phyloP scores from a whole-genome alignment of 2,329 filamentous ascomycete genomes.

The Karstenula rhodostoma region DNA sequence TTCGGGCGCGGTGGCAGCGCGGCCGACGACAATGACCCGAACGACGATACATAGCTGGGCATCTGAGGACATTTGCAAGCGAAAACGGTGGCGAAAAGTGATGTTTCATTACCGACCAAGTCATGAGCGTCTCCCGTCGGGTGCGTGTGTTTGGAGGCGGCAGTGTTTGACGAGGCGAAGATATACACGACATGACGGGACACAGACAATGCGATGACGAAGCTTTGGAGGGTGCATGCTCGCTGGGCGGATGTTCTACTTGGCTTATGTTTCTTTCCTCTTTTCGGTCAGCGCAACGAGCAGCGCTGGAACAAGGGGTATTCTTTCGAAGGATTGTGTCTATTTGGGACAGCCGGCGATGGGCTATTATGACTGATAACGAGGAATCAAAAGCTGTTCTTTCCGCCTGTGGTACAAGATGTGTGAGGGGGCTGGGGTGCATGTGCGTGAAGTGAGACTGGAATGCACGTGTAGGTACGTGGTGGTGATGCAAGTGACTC shows the following conservation, averaged over 20 bases:
- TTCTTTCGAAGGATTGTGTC: slow-evolving; percentile 33
- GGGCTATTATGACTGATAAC: slow-evolving; percentile 43
- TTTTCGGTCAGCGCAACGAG: slow-evolving; percentile 27
- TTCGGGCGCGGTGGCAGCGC: slow-evolving; percentile 25
- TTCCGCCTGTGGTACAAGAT: slow-evolving; percentile 21
- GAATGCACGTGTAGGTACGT: not conserved
- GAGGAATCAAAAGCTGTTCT: slow-evolving; percentile 52
- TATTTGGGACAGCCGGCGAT: slow-evolving; percentile 35
- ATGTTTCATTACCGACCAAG: slow-evolving; percentile 22
- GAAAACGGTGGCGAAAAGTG: slow-evolving; percentile 23
- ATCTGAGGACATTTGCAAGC: slow-evolving; percentile 28
- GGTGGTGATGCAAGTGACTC: not conserved
- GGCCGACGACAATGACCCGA: slow-evolving; percentile 25
- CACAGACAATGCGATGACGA: slow-evolving; percentile 34
- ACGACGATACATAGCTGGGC: slow-evolving; percentile 23
- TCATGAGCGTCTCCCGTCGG: slow-evolving; percentile 9
- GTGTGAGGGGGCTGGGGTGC: not conserved
- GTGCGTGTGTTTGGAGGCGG: slow-evolving; percentile 19
- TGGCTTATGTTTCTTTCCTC: slow-evolving; percentile 32
- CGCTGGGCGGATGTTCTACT: slow-evolving; percentile 27
- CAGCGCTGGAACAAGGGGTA: slow-evolving; percentile 21
- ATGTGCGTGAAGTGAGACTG: not conserved
- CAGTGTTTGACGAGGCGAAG: slow-evolving; percentile 39
- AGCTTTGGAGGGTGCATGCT: slow-evolving; percentile 32
- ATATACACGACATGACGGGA: slow-evolving; percentile 36